phyloP scores from a whole-genome alignment of 805 yeast species.

The Monosporozyma aquatica region DNA sequence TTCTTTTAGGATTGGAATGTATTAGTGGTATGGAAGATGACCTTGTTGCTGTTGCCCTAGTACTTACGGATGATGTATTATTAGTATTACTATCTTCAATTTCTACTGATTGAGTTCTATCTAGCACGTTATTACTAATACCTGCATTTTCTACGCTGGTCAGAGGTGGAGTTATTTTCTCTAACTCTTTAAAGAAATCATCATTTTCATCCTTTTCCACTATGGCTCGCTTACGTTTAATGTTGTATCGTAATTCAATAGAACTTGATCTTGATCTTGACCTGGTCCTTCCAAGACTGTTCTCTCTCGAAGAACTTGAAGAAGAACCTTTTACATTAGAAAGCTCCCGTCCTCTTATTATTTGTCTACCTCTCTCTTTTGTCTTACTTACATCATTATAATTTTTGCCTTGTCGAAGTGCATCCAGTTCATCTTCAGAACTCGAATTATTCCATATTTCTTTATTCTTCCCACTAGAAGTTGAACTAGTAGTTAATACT shows the following conservation, averaged over 20 bases:
- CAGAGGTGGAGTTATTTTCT: constrained; percentile 5
- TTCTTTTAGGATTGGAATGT: constrained; percentile 11
- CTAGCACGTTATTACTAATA: no score
- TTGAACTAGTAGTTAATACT: neutral
- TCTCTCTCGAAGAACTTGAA: neutral
- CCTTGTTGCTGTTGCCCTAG: no score
- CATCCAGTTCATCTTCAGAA: neutral
- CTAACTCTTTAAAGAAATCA: constrained; percentile 18
- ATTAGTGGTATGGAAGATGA: neutral
- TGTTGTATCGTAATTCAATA: neutral
- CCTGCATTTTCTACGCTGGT: neutral
- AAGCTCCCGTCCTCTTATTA: neutral
- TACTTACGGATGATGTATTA: neutral
- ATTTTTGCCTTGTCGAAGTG: neutral
- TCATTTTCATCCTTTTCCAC: constrained; percentile 19
- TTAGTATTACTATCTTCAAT: neutral
- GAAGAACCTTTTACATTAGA: no score
- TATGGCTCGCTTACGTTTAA: neutral
- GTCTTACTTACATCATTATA: neutral
- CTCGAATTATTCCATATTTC: neutral
- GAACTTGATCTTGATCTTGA: constrained; percentile 3
- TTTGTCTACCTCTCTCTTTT: neutral
- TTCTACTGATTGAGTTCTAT: neutral
- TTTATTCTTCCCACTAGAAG: neutral
- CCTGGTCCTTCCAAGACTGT: neutral